These are phyloP conservation scores for Nothopassalora personata DNA, from an alignment of 2,329 filamentous ascomycete genomes.

Conservation along the genomic window DNA sequence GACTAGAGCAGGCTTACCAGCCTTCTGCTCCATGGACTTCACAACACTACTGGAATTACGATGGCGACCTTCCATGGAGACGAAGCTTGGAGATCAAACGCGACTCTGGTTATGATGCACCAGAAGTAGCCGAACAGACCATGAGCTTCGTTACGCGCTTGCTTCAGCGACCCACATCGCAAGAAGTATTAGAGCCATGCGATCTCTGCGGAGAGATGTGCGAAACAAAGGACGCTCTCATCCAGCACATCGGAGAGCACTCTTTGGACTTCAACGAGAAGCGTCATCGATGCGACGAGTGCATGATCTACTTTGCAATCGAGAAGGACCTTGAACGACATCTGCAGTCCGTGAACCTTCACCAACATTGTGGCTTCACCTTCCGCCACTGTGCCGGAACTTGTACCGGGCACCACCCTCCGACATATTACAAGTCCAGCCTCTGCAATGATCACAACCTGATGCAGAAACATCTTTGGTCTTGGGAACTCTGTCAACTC, in stretches of 20 bases:
- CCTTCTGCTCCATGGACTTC: constrained; percentile 9
- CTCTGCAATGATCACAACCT: constrained; percentile 17
- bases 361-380: constrained; percentile 22
- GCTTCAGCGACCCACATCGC: constrained; percentile 12
- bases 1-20: constrained; percentile 10
- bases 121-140: constrained; percentile 12
- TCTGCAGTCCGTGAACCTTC: constrained; percentile 19
- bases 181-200: constrained; percentile 10
- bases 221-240: constrained; percentile 11
- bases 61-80: constrained; percentile 19
- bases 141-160: constrained; percentile 17
- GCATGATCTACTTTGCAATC: constrained; percentile 22
- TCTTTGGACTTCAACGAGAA: constrained; percentile 22
- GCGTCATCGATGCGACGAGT: constrained; percentile 22
- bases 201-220: constrained; percentile 20
- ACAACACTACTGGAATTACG: constrained; percentile 21
- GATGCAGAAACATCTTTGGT: constrained; percentile 23
- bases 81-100: background rate
- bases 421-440: constrained; percentile 18
- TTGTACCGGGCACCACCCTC: constrained; percentile 21
- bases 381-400: constrained; percentile 15
- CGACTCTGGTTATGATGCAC: constrained; percentile 2
- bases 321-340: constrained; percentile 21
- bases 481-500: constrained; percentile 20
- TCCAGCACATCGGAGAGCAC: constrained; percentile 20